Conservation (phyloP, 73 alveolate species). For the Stentor roeselii region DNA sequence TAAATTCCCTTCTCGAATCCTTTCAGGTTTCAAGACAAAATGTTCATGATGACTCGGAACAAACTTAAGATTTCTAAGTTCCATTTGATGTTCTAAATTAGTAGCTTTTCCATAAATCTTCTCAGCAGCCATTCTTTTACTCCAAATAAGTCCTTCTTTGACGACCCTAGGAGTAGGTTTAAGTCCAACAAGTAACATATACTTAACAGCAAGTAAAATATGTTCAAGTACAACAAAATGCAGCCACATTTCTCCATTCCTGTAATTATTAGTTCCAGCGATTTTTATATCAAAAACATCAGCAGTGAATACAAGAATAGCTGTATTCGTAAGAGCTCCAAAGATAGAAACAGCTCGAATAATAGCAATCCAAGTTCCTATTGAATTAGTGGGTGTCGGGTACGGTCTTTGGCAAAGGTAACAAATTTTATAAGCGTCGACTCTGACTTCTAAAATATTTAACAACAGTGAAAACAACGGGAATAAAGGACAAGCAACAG, state of each 20-base stretch:
- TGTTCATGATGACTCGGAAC: background rate
- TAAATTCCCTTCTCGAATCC: too few species aligned
- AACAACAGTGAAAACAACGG: slow-evolving; percentile 6
- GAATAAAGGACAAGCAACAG: slow-evolving; percentile 18
- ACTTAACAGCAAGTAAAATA: background rate
- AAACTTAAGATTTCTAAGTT: background rate
- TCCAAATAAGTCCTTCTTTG: slow-evolving; percentile 14
- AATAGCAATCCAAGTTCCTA: slow-evolving; percentile 9
- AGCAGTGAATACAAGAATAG: slow-evolving; percentile 25
- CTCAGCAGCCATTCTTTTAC: slow-evolving; percentile 6
- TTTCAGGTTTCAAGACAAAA: too few species aligned
- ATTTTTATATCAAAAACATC: background rate
- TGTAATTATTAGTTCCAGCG: background rate
- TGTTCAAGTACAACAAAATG: slow-evolving; percentile 8
- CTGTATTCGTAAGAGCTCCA: slow-evolving; percentile 24
- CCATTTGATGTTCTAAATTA: background rate
- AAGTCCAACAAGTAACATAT: background rate
- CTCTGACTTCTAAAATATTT: slow-evolving; percentile 17
- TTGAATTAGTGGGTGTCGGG: slow-evolving; percentile 12
- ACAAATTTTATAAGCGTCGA: slow-evolving; percentile 22
- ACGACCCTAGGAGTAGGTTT: background rate
- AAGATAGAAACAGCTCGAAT: slow-evolving; percentile 14
- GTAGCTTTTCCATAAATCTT: background rate
- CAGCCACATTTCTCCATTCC: slow-evolving; percentile 8
- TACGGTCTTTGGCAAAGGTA: slow-evolving; percentile 26